Percentiles rank a stretch among this genome's conserved stretches.
These are phyloP conservation scores for Cercospora sp. DNA, from an alignment of 2,329 filamentous ascomycete genomes.

Conservation along the genomic window DNA sequence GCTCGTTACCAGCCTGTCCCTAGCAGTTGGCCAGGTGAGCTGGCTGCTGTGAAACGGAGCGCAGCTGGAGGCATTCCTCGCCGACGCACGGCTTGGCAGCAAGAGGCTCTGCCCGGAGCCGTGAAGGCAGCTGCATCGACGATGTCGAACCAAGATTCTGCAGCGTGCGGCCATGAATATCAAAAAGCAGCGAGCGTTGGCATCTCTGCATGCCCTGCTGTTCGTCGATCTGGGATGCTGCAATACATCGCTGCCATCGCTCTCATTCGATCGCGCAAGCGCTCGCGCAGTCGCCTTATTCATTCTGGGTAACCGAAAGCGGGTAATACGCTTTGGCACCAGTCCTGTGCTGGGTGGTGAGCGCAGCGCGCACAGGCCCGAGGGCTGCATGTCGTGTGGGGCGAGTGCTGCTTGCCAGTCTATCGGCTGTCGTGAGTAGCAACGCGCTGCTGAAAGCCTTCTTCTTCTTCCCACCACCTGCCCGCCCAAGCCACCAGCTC, in stretches of 20 bases:
- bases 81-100: neutral
- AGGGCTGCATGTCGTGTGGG: conserved; percentile 3
- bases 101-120: neutral
- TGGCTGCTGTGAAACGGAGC: conserved; percentile 1
- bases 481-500: neutral
- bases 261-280: conserved; percentile 1
- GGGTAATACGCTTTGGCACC: conserved; percentile 3
- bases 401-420: conserved; percentile 6
- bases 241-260: neutral
- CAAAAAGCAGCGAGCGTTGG: neutral
- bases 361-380: neutral
- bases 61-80: neutral
- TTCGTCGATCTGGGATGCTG: neutral
- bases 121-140: neutral
- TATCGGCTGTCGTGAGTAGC: conserved; percentile 12
- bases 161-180: neutral
- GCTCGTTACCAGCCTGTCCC: neutral
- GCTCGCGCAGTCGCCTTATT: neutral
- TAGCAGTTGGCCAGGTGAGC: neutral
- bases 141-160: neutral
- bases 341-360: neutral
- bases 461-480: conserved; percentile 5
- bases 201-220: neutral
- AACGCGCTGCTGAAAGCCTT: conserved; percentile 11
- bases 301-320: neutral